Evolutionary conservation across 306 rosid species (phyloP).

Genomic region (Cicer arietinum): DNA sequence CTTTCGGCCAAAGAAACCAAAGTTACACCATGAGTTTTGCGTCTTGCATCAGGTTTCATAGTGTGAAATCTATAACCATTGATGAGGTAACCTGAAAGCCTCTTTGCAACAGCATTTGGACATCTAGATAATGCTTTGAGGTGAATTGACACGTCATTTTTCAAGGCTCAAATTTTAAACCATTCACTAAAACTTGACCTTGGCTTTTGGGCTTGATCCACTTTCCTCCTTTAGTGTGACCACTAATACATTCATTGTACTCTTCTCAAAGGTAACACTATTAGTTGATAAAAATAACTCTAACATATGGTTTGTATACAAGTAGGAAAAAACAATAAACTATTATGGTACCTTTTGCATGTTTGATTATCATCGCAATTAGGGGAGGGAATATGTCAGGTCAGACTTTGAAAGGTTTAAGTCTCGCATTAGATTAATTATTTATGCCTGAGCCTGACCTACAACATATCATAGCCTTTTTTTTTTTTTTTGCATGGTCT

Average conservation of each 20-base stretch:
- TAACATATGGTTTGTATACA: background rate
- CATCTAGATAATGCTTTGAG: background rate
- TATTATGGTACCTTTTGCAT: background rate
- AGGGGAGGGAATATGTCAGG: no score
- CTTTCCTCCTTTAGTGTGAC: background rate
- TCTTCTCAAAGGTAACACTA: background rate
- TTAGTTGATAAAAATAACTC: background rate
- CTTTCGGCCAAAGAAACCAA: no score
- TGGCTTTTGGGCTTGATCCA: background rate
- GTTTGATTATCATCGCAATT: background rate
- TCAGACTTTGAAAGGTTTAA: no score
- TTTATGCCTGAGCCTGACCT: no score
- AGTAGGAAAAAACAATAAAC: no score
- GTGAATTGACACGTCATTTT: background rate
- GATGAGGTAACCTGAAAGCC: background rate
- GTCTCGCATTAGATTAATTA: no score
- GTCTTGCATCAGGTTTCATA: background rate
- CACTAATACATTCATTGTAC: background rate
- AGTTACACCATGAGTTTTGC: no score
- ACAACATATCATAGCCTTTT: no score
- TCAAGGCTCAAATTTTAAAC: background rate
- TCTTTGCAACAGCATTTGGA: background rate
- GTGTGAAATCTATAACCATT: background rate
- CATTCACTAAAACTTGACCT: background rate
- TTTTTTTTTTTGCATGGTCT: no score